phyloP scores from a whole-genome alignment of 768 basidiomycete genomes.

The Pisolithus orientalis region DNA sequence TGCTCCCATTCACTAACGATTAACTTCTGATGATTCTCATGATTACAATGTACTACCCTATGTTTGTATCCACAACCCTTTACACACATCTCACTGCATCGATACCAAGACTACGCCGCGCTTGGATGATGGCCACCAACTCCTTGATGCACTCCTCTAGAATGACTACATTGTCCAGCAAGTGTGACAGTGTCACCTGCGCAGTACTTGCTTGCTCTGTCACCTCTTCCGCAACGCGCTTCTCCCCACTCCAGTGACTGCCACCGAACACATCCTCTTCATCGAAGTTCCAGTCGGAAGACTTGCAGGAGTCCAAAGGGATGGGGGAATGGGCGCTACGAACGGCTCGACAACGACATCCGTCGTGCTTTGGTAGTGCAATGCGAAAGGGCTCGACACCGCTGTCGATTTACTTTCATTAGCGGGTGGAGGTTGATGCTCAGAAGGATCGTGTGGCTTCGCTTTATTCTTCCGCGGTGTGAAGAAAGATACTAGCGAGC shows the following conservation, averaged over 20 bases:
- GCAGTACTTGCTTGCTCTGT: constrained; percentile 24
- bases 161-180: constrained; percentile 92
- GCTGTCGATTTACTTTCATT: constrained; percentile 37
- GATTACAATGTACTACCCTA: background rate
- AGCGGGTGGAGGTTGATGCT: constrained; percentile 43
- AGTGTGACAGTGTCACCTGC: constrained; percentile 67
- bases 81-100: constrained; percentile 75
- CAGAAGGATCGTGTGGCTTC: constrained; percentile 25
- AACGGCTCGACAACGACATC: constrained; percentile 68
- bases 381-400: constrained; percentile 68
- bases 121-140: constrained; percentile 78
- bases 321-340: constrained; percentile 50
- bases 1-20: background rate
- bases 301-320: constrained; percentile 57
- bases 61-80: constrained; percentile 4
- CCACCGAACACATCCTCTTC: constrained; percentile 65
- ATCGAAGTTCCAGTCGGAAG: constrained; percentile 52
- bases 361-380: constrained; percentile 77
- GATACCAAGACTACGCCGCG: constrained; percentile 76
- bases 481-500: constrained; percentile 69
- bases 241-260: constrained; percentile 35
- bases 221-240: constrained; percentile 14
- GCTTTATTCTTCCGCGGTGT: constrained; percentile 68
- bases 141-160: constrained; percentile 96
- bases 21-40: too few species aligned